Conservation (phyloP, 2,329 filamentous ascomycete species). For the Podosphaera xanthii region DNA sequence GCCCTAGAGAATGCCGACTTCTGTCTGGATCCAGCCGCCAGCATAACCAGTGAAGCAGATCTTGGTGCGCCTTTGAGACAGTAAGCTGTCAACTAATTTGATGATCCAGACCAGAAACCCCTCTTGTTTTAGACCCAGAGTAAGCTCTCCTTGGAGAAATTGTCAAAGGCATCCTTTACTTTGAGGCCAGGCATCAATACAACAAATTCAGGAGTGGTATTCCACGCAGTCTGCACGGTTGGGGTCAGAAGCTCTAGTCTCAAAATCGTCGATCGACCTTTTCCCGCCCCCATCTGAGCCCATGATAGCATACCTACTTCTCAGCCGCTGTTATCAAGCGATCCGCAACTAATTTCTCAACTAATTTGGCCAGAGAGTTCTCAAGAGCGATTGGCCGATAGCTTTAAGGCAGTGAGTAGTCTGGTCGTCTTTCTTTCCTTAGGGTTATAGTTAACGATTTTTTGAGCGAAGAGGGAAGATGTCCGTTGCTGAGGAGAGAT, state of each 20-base stretch:
- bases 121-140: neutral
- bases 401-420: neutral
- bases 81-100: neutral
- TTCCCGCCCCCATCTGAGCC: neutral
- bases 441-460: neutral
- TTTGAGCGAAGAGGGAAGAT: neutral
- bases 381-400: neutral
- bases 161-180: neutral
- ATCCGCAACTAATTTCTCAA: neutral
- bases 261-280: neutral
- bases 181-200: neutral
- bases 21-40: neutral
- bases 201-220: neutral
- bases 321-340: neutral
- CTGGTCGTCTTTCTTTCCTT: neutral
- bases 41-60: neutral
- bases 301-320: neutral
- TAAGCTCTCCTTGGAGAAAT: neutral
- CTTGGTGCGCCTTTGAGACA: neutral
- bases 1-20: neutral
- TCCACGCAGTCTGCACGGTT: neutral
- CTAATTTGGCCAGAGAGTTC: constrained; percentile 1
- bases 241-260: neutral
- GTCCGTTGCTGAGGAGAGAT: neutral
- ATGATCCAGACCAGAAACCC: neutral